Conservation (phyloP, 352 stramenopile species). For the Pythium vanterpoolii region DNA sequence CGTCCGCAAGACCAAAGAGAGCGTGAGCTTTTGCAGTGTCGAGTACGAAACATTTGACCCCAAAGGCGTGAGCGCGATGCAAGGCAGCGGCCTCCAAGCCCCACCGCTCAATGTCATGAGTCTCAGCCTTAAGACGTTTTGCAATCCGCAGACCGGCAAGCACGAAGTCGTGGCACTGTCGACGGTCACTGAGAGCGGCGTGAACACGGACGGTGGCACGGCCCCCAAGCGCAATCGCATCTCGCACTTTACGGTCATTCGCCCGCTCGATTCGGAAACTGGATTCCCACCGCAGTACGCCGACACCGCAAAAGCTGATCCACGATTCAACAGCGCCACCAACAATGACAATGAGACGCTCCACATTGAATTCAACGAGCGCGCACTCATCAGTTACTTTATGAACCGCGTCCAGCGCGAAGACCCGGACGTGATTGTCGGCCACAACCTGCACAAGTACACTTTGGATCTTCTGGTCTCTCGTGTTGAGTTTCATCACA, state of each 20-base stretch:
- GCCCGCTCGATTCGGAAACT: slow-evolving; percentile 59
- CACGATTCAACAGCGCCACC: slow-evolving; percentile 56
- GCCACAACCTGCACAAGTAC: slow-evolving; percentile 98
- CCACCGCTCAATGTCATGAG: slow-evolving; percentile 96
- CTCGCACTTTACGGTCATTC: slow-evolving; percentile 82
- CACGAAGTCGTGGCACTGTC: slow-evolving; percentile 93
- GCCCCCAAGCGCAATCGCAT: slow-evolving; percentile 34
- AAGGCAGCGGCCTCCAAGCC: slow-evolving; percentile 48
- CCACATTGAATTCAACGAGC: slow-evolving; percentile 77
- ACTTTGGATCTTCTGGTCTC: slow-evolving; percentile 97
- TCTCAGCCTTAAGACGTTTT: slow-evolving; percentile 97
- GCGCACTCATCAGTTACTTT: slow-evolving; percentile 85
- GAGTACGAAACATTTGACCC: slow-evolving; percentile 92
- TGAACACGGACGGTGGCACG: slow-evolving; percentile 57
- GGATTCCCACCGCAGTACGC: slow-evolving; percentile 62
- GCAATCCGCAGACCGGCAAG: slow-evolving; percentile 95
- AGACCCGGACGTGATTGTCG: slow-evolving; percentile 98
- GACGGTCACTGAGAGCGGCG: slow-evolving; percentile 68
- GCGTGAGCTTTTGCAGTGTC: slow-evolving; percentile 91
- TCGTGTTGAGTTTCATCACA: slow-evolving; percentile 91
- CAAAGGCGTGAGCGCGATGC: slow-evolving; percentile 88
- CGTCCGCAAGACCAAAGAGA: slow-evolving; percentile 65
- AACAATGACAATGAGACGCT: slow-evolving; percentile 54
- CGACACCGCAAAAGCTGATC: slow-evolving; percentile 44
- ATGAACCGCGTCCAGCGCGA: slow-evolving; percentile 91